Percentiles rank a stretch among this genome's conserved stretches.
phyloP scores from a whole-genome alignment of 305 asterid species.

The Ruellia speciosa region DNA sequence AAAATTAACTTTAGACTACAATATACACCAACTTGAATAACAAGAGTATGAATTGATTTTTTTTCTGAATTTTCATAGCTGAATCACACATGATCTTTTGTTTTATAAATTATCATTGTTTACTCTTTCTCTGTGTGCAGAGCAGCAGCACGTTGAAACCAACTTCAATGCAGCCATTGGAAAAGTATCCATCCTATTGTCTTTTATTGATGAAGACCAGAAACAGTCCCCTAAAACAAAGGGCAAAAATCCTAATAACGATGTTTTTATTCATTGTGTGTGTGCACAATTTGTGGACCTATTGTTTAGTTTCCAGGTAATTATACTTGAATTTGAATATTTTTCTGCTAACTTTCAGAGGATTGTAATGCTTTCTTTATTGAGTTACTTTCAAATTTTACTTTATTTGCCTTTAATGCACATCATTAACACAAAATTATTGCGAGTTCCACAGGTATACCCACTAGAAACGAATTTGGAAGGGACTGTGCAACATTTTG shows the following conservation, averaged over 20 bases:
- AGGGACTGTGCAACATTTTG: constrained; percentile 59
- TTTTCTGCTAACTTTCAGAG: constrained; percentile 20
- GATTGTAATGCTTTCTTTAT: constrained; percentile 22
- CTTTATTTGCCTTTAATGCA: constrained; percentile 13
- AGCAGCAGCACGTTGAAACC: constrained; percentile 85
- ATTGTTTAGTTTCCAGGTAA: constrained; percentile 57
- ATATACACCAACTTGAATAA: not conserved
- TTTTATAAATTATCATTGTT: constrained; percentile 25
- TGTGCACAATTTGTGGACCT: constrained; percentile 52
- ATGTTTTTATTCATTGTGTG: constrained; percentile 37
- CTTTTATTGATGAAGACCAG: constrained; percentile 68
- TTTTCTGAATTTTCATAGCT: not conserved
- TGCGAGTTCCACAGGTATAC: constrained; percentile 59
- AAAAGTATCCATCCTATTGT: constrained; percentile 54
- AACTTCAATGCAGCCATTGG: constrained; percentile 55
- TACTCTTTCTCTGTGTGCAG: constrained; percentile 47
- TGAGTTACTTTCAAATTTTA: constrained; percentile 3
- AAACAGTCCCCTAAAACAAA: constrained; percentile 29
- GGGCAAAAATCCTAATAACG: constrained; percentile 33
- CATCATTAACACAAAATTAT: constrained; percentile 29
- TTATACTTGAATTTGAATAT: constrained; percentile 19
- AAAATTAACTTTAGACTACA: too few species aligned
- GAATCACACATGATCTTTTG: constrained; percentile 10
- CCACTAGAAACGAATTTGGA: constrained; percentile 64
- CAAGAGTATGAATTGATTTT: not conserved